Evolutionary conservation across 2,329 filamentous ascomycete species (phyloP).

Genomic region (Cyphellophora attinorum): DNA sequence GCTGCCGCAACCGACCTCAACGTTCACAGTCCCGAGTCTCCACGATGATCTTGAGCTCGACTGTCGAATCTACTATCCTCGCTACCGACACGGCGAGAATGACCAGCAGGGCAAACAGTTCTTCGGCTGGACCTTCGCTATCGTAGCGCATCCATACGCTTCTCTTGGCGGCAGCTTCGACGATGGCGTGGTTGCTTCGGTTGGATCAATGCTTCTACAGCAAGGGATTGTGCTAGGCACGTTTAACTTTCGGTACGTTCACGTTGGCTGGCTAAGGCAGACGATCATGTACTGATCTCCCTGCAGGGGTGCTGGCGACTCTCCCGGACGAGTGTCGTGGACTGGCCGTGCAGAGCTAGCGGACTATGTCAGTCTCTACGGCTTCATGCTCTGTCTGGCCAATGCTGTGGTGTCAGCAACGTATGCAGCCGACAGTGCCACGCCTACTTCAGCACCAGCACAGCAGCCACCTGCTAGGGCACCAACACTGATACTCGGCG

Average conservation of each 20-base stretch:
- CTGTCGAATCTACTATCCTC: conserved; percentile 74
- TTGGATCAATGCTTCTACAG: conserved; percentile 56
- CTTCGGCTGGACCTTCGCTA: conserved; percentile 38
- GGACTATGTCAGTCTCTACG: conserved; percentile 77
- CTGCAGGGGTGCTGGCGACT: conserved; percentile 63
- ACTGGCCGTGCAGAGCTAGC: conserved; percentile 67
- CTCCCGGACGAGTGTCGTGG: conserved; percentile 76
- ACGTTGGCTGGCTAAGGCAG: not conserved
- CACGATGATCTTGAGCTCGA: conserved; percentile 67
- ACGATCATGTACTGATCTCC: conserved; percentile 9
- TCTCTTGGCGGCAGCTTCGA: conserved; percentile 78
- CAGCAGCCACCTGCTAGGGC: conserved; percentile 19
- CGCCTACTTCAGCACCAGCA: too few species aligned
- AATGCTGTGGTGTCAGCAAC: conserved; percentile 2
- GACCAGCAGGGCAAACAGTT: conserved; percentile 6
- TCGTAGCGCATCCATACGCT: conserved; percentile 86
- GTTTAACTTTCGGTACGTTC: conserved; percentile 75
- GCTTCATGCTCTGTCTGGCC: conserved; percentile 50
- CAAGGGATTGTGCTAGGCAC: conserved; percentile 69
- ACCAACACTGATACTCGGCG: conserved; percentile 50
- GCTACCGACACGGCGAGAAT: not conserved
- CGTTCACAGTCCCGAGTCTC: conserved; percentile 74
- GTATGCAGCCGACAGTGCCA: too few species aligned
- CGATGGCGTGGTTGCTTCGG: conserved; percentile 64
- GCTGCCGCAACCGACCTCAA: conserved; percentile 30